Evolutionary conservation across 192 early-diverging fungal genomes (phyloP).

Genomic region (Coemansia sp.): DNA sequence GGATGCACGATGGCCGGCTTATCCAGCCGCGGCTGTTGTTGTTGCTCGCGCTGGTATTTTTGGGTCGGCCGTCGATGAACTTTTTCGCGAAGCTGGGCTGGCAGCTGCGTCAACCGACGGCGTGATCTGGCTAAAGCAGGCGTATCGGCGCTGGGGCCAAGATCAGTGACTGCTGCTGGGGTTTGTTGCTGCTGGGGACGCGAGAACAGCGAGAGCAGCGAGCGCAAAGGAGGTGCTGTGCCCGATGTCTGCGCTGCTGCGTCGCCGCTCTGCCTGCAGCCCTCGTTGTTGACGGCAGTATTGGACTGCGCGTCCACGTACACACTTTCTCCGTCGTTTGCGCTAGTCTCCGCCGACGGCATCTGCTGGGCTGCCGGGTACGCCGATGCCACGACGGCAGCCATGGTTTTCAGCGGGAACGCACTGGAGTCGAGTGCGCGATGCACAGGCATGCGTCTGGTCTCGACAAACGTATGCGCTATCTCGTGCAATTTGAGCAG

Average conservation of each 20-base stretch:
- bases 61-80: conserved; percentile 6
- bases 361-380: background rate
- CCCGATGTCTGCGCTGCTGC: too few species aligned
- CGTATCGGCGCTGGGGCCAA: background rate
- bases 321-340: too few species aligned
- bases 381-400: conserved; percentile 17
- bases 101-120: conserved; percentile 9
- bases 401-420: conserved; percentile 33
- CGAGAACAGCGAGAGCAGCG: conserved; percentile 2
- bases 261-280: background rate
- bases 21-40: too few species aligned
- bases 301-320: background rate
- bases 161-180: background rate
- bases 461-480: conserved; percentile 43
- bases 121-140: background rate
- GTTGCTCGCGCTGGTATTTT: too few species aligned
- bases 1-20: conserved; percentile 2
- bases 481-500: conserved; percentile 40
- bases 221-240: conserved; percentile 1
- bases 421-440: conserved; percentile 18
- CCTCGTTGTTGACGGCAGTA: background rate
- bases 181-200: background rate
- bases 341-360: background rate
- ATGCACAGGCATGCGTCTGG: conserved; percentile 22
- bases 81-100: conserved; percentile 7